Conservation (phyloP, 345 rosid genomes). For the Psidium guajava region DNA sequence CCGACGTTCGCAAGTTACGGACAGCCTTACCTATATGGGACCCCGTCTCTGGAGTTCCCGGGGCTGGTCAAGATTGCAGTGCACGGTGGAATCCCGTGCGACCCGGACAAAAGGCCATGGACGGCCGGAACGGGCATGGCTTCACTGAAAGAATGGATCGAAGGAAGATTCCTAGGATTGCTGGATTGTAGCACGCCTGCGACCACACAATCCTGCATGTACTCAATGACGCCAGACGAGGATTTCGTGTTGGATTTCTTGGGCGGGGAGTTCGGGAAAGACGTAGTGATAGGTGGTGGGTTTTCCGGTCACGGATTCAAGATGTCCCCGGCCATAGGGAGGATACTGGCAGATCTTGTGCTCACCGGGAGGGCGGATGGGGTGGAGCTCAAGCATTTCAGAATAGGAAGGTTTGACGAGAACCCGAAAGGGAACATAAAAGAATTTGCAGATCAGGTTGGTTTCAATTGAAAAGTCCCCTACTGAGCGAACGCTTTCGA, state of each 20-base stretch:
- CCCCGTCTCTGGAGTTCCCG: constrained; percentile 79
- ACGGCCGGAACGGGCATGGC: constrained; percentile 22
- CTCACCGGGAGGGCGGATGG: constrained; percentile 39
- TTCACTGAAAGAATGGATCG: constrained; percentile 53
- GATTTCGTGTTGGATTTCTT: constrained; percentile 75
- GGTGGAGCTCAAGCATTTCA: constrained; percentile 43
- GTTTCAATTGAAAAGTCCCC: not conserved
- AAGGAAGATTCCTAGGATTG: constrained; percentile 55
- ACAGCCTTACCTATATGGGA: constrained; percentile 53
- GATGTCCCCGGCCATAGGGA: constrained; percentile 72
- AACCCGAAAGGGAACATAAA: constrained; percentile 48
- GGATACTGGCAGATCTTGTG: constrained; percentile 61
- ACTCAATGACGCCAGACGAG: constrained; percentile 79
- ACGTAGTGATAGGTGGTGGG: constrained; percentile 62
- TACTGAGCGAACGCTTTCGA: not conserved
- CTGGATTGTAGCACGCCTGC: constrained; percentile 30
- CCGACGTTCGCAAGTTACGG: constrained; percentile 72
- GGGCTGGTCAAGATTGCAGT: constrained; percentile 61
- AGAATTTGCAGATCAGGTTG: constrained; percentile 40
- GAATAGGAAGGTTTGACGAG: constrained; percentile 41
- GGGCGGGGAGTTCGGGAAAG: constrained; percentile 71
- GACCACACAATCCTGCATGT: constrained; percentile 61
- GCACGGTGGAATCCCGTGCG: constrained; percentile 59
- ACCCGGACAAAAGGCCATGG: constrained; percentile 91
- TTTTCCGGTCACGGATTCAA: constrained; percentile 96